Evolutionary conservation across 768 basidiomycete species (phyloP).

Genomic region (Lyophyllum decastes): DNA sequence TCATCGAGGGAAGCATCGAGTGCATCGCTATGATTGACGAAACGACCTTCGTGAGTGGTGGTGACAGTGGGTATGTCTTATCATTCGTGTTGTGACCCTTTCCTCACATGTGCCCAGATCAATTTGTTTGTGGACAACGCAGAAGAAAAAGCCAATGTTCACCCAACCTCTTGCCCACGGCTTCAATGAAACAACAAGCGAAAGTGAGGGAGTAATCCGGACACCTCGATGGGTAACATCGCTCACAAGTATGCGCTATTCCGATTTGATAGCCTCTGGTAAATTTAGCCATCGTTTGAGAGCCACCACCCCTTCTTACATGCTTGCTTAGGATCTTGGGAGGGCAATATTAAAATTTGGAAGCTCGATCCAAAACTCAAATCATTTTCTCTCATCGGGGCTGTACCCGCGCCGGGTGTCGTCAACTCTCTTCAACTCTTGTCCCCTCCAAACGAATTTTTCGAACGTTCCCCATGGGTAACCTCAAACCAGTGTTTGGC

Average conservation of each 20-base stretch:
- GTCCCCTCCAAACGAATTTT: slow-evolving; percentile 49
- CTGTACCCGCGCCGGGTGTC: slow-evolving; percentile 71
- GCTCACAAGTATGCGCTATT: slow-evolving; percentile 80
- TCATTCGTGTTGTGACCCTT: neutral
- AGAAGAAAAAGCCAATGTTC: slow-evolving; percentile 94
- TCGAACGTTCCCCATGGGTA: slow-evolving; percentile 37
- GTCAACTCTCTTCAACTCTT: slow-evolving; percentile 90
- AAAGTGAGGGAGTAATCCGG: slow-evolving; percentile 72
- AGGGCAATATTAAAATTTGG: slow-evolving; percentile 89
- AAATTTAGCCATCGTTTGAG: slow-evolving; percentile 1
- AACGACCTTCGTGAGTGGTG: slow-evolving; percentile 87
- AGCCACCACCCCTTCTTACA: slow-evolving; percentile 1
- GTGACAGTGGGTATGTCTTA: slow-evolving; percentile 86
- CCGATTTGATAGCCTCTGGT: slow-evolving; percentile 92
- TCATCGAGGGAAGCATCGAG: slow-evolving; percentile 90
- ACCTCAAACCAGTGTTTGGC: neutral
- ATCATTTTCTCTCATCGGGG: slow-evolving; percentile 70
- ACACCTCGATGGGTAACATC: slow-evolving; percentile 93
- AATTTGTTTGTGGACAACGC: slow-evolving; percentile 89
- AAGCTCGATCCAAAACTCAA: slow-evolving; percentile 78
- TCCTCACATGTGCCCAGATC: slow-evolving; percentile 51
- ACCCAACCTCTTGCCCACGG: slow-evolving; percentile 89
- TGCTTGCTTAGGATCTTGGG: slow-evolving; percentile 79
- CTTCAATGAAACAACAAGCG: slow-evolving; percentile 65
- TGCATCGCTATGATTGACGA: slow-evolving; percentile 96